Conservation (phyloP, 345 rosid species). For the Salix udensis region DNA sequence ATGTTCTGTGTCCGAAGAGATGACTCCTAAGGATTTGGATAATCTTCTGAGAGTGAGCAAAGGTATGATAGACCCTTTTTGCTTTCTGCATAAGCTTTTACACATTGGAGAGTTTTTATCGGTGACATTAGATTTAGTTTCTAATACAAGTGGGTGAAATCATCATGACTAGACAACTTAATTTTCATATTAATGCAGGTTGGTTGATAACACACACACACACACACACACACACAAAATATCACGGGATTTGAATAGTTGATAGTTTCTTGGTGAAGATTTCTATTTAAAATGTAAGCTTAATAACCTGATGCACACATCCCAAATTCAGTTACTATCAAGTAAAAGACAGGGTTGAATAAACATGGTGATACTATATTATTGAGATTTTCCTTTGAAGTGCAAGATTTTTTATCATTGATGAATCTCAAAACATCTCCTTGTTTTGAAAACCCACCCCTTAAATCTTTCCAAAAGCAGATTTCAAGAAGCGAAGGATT, state of each 20-base stretch:
- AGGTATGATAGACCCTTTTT: constrained; percentile 40
- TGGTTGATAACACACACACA: too few species aligned
- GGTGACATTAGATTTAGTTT: background rate
- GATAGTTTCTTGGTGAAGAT: background rate
- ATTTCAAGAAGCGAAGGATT: constrained; percentile 51
- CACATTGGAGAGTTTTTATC: background rate
- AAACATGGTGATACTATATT: background rate
- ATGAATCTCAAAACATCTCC: background rate
- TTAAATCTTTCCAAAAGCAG: constrained; percentile 34
- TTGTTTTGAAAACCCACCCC: background rate
- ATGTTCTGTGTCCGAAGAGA: constrained; percentile 66
- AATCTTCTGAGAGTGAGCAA: constrained; percentile 42
- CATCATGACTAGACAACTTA: background rate
- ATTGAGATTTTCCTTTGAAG: background rate
- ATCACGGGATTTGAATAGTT: background rate
- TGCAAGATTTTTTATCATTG: background rate
- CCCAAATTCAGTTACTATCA: background rate
- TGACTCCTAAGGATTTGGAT: constrained; percentile 57
- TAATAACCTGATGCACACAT: background rate
- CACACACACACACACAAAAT: background rate
- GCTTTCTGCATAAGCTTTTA: constrained; percentile 9
- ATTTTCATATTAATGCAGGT: background rate
- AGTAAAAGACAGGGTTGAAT: background rate
- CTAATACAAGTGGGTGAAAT: background rate
- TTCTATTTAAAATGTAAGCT: background rate